These are phyloP conservation scores for Taiozyma sp. DNA, from an alignment of 1,139 yeast genomes.

Conservation along the genomic window DNA sequence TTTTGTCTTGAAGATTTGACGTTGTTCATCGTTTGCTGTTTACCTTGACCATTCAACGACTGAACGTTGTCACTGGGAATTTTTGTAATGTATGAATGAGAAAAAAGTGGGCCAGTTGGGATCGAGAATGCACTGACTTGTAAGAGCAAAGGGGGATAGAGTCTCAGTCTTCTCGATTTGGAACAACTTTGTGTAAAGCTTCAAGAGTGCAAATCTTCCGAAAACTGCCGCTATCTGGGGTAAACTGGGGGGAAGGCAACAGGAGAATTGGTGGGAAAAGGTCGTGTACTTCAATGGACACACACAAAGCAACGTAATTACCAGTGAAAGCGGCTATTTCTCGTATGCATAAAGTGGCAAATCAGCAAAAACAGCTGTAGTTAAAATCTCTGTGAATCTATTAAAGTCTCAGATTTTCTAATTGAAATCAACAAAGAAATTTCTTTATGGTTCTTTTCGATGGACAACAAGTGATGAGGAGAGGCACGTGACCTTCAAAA, in stretches of 20 bases:
- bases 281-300: too few species aligned
- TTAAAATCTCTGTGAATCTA: too few species aligned
- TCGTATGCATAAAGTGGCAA: not conserved
- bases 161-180: not conserved
- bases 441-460: too few species aligned
- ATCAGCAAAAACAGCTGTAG: too few species aligned
- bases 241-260: not conserved
- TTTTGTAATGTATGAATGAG: too few species aligned
- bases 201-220: not conserved
- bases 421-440: too few species aligned
- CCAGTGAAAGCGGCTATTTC: not conserved
- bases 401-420: too few species aligned
- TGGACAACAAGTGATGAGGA: too few species aligned
- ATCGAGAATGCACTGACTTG: not conserved
- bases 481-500: too few species aligned
- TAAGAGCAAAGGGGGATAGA: not conserved
- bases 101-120: too few species aligned
- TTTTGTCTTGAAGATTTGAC: constrained; percentile 1
- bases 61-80: not conserved
- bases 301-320: too few species aligned
- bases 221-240: not conserved
- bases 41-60: not conserved
- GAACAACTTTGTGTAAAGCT: not conserved
- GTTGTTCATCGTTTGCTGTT: not conserved
- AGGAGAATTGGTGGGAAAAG: too few species aligned